Evolutionary conservation across 2,329 filamentous ascomycete genomes (phyloP).

Genomic region (Taxawa tesnikishii): DNA sequence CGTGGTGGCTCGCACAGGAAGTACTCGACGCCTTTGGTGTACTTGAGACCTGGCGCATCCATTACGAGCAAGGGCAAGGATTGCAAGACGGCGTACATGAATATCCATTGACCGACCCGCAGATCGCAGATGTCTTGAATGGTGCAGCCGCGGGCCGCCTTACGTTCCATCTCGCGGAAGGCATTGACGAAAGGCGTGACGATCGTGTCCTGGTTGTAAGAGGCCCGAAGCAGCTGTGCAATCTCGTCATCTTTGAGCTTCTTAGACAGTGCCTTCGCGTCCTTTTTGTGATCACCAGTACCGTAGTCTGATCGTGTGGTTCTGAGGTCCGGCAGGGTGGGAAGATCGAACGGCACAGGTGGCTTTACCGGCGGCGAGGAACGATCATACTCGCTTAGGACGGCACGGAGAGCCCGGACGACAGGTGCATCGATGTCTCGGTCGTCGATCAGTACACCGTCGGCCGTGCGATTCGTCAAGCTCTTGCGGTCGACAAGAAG

Average conservation of each 20-base stretch:
- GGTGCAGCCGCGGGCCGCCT: constrained; percentile 51
- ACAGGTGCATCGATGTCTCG: constrained; percentile 45
- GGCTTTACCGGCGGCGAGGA: constrained; percentile 82
- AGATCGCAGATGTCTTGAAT: constrained; percentile 58
- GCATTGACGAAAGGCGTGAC: constrained; percentile 52
- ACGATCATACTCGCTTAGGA: constrained; percentile 79
- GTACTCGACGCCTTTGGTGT: constrained; percentile 64
- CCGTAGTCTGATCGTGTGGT: constrained; percentile 53
- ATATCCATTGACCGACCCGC: constrained; percentile 68
- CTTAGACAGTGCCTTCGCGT: constrained; percentile 56
- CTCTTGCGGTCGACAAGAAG: constrained; percentile 69
- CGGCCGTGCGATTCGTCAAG: constrained; percentile 66
- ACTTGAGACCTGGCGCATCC: constrained; percentile 58
- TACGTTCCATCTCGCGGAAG: constrained; percentile 60
- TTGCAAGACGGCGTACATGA: constrained; percentile 67
- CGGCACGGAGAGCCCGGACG: constrained; percentile 59
- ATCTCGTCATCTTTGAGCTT: constrained; percentile 71
- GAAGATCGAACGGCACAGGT: constrained; percentile 81
- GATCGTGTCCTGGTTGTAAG: constrained; percentile 65
- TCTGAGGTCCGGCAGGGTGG: constrained; percentile 59
- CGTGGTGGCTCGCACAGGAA: constrained; percentile 68
- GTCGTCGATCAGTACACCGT: constrained; percentile 47
- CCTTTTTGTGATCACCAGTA: constrained; percentile 58
- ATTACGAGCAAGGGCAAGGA: constrained; percentile 65
- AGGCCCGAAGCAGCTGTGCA: constrained; percentile 61